Conservation (phyloP, 306 rosid genomes). For the Canavalia ensiformis region DNA sequence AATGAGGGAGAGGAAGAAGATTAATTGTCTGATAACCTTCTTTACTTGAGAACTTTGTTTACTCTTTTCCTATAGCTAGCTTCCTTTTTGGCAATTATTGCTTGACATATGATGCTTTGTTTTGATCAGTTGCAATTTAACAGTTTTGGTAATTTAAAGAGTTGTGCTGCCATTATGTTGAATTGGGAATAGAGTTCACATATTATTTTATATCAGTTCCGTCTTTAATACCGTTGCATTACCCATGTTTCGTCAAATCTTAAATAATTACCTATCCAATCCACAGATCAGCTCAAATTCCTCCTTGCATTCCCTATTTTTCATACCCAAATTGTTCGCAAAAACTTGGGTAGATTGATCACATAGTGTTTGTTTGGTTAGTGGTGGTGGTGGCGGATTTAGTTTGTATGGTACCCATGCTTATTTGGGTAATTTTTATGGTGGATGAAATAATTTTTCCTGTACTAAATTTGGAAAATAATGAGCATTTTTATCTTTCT, state of each 20-base stretch:
- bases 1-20: conserved; percentile 63
- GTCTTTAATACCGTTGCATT: not conserved
- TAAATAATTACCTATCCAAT: not conserved
- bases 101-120: conserved; percentile 40
- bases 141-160: conserved; percentile 37
- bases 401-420: not conserved
- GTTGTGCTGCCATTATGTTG: not conserved
- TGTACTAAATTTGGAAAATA: not conserved
- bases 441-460: not conserved
- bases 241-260: not conserved
- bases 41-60: conserved; percentile 16
- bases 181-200: conserved; percentile 33
- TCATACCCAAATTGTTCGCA: not conserved
- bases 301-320: not conserved
- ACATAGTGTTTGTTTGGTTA: not conserved
- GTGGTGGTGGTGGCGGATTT: not conserved
- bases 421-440: not conserved
- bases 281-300: not conserved
- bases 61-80: conserved; percentile 35
- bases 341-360: not conserved
- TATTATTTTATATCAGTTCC: not conserved
- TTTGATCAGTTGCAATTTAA: conserved; percentile 37
- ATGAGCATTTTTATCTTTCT: not conserved
- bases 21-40: conserved; percentile 41
- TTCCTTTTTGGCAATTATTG: conserved; percentile 45